Conservation (phyloP, 75 land plant species). For the Picea glauca region DNA sequence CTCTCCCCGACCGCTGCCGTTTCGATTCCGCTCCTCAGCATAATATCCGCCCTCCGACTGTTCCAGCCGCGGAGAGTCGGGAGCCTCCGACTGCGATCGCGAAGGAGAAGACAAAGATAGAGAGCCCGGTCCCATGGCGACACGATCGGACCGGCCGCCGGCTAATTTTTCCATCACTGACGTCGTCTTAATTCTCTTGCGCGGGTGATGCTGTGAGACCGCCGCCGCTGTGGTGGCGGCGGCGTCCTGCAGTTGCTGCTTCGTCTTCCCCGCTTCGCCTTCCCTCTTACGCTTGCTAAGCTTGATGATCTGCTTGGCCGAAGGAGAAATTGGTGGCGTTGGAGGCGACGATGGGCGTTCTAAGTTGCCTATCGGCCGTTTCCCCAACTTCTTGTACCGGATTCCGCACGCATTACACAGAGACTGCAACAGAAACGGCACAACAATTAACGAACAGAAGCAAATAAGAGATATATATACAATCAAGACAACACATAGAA, state of each 20-base stretch:
- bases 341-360: background rate
- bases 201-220: background rate
- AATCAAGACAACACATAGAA: background rate
- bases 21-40: background rate
- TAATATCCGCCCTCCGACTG: background rate
- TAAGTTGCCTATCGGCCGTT: background rate
- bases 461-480: background rate
- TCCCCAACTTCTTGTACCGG: slow-evolving; percentile 41
- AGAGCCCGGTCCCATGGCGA: background rate
- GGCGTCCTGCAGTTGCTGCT: background rate
- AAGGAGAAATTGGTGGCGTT: slow-evolving; percentile 3
- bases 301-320: background rate
- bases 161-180: too few species aligned
- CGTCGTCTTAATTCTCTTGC: background rate
- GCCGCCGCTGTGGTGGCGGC: too few species aligned
- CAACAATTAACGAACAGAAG: background rate
- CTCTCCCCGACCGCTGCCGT: background rate
- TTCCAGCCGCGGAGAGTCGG: too few species aligned
- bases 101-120: too few species aligned
- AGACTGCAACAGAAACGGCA: slow-evolving; percentile 21
- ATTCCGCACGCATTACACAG: slow-evolving; percentile 65
- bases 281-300: background rate
- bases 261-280: background rate
- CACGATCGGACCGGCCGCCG: background rate
- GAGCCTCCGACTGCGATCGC: too few species aligned